Evolutionary conservation across 164 flowering plant genomes (phyloP), one percentile per base, ranked within the genome.

Genomic region (Berberis vulgaris): DNA sequence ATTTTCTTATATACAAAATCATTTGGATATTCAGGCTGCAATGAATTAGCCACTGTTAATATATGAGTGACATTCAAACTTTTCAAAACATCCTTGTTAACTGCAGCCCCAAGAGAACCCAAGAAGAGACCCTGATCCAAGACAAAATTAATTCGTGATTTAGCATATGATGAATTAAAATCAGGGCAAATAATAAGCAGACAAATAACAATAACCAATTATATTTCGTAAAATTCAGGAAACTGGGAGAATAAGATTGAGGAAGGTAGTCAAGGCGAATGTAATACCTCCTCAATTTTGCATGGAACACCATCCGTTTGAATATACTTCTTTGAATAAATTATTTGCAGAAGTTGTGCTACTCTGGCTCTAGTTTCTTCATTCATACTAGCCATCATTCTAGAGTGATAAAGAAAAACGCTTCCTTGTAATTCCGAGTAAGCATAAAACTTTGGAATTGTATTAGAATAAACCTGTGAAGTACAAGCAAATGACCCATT

Each of bases 51-150:
- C 26, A 86, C 82, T 39, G 83, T 82, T 69, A 94, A 78, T 40
- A 94, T 66, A 65, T 94, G 96, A 26, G 95, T 93, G 71, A 93
- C 44, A 68, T 88, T 84, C 68, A 77, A 69, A 45, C 72, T 69
- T 75, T 88, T 83, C 72, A 89, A 77, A 41, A 57, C 77, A 63
- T 56, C 76, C 71, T 66, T 83, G 70, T 90, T 84, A 61, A 54
- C 57, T 5, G 96, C 96, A 67, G 96, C 98, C 71, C 84, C 89
- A 62, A 85, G n/a, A 7, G 97, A 88, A 45, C 98, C 97, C 77
- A 93, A 69, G 76, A 73, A 86, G 47, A 88, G 86, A 75, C 92
- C 96, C 98, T 93, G 57, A 50, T 49, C 61, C 60, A 62, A 0
- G 47, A 60, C 12, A 49, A 57, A 58, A 26, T 1, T 43, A 41